Conservation (phyloP, 2,329 filamentous ascomycete species). For the Aspergillus persii region DNA sequence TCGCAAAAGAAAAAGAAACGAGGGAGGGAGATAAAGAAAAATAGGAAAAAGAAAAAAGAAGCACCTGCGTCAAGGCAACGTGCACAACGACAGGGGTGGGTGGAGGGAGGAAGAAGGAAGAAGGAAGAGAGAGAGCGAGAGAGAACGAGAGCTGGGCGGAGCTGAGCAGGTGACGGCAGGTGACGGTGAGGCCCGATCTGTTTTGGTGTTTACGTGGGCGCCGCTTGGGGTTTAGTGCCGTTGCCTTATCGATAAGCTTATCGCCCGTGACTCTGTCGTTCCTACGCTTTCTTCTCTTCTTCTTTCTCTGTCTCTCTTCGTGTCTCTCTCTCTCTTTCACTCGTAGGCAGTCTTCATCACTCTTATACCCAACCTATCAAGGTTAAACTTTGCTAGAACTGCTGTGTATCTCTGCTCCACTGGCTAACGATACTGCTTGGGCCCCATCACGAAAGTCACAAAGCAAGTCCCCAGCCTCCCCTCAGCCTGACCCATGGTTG, state of each 20-base stretch:
- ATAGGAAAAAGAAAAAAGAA: constrained; percentile 2
- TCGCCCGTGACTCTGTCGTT: constrained; percentile 33
- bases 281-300: neutral
- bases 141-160: neutral
- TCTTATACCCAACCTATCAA: too few relatives aligned
- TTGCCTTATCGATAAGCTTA: constrained; percentile 44
- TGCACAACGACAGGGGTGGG: constrained; percentile 1
- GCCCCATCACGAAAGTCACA: neutral
- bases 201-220: constrained; percentile 39
- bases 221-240: constrained; percentile 35
- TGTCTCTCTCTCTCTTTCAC: constrained; percentile 14
- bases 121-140: constrained; percentile 10
- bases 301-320: constrained; percentile 26
- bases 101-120: constrained; percentile 11
- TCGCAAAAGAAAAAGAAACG: constrained; percentile 3
- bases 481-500: neutral
- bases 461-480: neutral
- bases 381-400: neutral
- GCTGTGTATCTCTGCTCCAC: neutral
- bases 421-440: neutral
- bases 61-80: neutral
- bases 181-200: constrained; percentile 38
- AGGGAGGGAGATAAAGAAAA: constrained; percentile 2
- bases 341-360: too few relatives aligned
- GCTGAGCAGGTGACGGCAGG: neutral